Conservation (phyloP, 768 basidiomycete genomes). For the Paxillus ammoniavirescens region DNA sequence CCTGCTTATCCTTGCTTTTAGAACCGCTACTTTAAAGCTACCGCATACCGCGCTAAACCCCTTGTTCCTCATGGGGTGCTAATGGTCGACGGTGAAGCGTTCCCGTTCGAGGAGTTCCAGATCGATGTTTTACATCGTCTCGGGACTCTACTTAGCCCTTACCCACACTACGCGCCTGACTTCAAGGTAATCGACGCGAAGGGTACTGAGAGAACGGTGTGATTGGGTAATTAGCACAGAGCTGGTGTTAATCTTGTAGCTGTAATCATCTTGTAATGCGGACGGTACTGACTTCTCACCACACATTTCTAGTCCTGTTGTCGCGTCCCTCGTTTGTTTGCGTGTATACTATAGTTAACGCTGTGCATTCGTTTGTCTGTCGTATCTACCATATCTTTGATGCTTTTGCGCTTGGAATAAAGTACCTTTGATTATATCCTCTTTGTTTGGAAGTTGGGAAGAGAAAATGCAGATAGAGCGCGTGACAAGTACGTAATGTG, state of each 20-base stretch:
- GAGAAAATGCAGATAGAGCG: neutral
- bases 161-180: constrained; percentile 51
- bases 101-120: constrained; percentile 71
- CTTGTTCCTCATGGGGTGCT: constrained; percentile 51
- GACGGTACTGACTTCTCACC: neutral
- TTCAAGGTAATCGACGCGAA: constrained; percentile 36
- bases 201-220: constrained; percentile 18
- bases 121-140: constrained; percentile 73
- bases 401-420: too few relatives aligned
- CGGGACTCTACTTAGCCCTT: constrained; percentile 63
- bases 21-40: constrained; percentile 72
- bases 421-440: too few relatives aligned
- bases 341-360: neutral
- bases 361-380: neutral
- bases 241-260: neutral
- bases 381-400: neutral
- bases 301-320: neutral
- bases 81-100: constrained; percentile 76
- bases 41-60: constrained; percentile 72
- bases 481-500: constrained; percentile 16
- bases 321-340: neutral
- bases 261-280: neutral
- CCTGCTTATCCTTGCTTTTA: constrained; percentile 26
- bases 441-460: too few relatives aligned
- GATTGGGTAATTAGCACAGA: neutral